phyloP scores from a whole-genome alignment of 2,329 filamentous ascomycete species.

The Fusarium mangiferae region DNA sequence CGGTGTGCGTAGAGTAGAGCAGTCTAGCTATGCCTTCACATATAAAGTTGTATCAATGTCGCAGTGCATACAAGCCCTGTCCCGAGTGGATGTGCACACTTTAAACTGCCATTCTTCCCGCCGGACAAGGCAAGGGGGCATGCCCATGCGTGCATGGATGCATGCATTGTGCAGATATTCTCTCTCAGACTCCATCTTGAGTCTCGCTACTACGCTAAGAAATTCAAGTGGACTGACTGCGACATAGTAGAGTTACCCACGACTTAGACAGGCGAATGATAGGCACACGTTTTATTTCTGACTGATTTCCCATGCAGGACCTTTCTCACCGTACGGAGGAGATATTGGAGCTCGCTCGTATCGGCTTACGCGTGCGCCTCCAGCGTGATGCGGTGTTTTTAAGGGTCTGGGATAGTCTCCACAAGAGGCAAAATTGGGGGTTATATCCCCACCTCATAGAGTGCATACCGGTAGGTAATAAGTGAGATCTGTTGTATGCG shows the following conservation, averaged over 20 bases:
- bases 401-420: not conserved
- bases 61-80: not conserved
- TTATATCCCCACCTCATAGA: not conserved
- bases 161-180: not conserved
- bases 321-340: not conserved
- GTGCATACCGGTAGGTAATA: not conserved
- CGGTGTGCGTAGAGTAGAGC: not conserved
- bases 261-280: not conserved
- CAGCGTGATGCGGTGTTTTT: conserved; percentile 8
- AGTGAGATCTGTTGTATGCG: not conserved
- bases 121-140: not conserved
- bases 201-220: not conserved
- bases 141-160: not conserved
- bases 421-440: conserved; percentile 12
- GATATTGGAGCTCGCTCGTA: conserved; percentile 30
- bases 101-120: not conserved
- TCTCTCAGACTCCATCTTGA: not conserved
- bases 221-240: conserved; percentile 10
- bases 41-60: not conserved
- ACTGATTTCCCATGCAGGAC: not conserved
- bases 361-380: conserved; percentile 40
- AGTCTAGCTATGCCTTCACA: not conserved
- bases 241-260: not conserved
- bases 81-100: not conserved
- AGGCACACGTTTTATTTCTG: not conserved